Base-by-base conservation (phyloP, 2,329 filamentous ascomycete species). In the Magnaporthiopsis incrustans region DNA sequence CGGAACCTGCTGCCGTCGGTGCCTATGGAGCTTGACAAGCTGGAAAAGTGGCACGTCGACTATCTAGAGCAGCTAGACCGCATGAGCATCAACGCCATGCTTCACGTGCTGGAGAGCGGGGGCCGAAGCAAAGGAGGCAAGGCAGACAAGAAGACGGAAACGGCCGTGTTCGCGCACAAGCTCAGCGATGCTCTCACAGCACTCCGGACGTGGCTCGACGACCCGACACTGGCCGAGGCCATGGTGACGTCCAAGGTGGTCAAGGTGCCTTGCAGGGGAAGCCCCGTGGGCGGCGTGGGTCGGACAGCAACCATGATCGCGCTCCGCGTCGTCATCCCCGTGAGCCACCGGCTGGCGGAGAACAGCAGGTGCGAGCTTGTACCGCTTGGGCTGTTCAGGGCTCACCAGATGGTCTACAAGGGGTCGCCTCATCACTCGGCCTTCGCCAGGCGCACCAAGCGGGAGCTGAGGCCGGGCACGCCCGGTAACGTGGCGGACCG, bases 1-100 rank as follows among this genome's bases (percentile, higher is more conserved):
- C 81, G 81, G 26, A 85, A 88, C 67, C 77, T 88, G 62, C 77
- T 91, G 0, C 89, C 89, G 1, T 83, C 83, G 1, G 77, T 84
- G 59, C 78, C 80, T 25, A 71, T 90, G 65, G 75, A 75, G 0
- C 76, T 91, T 1, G 80, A 86, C 15, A 75, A 75, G 0, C 76
- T 91, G 1, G 79, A 86, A 60, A 70, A 78, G 3, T 81, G 80
- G 72, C 85, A 90, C 60, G 66, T 81, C 11, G 79, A 82, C 2
- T 80, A 88, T 67, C 76, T 87, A 38, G 75, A 76, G 64, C 77
- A 80, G 30, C 73, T 88, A 56, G 78, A 82, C 53, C 76, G 78
- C 22, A 70, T 79, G 67, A 74, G 76, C 0, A 74, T 83, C 1
- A 69, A 73, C 22, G 71, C 70, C 14, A 72, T 81, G 7, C 71